phyloP scores from a whole-genome alignment of 139 green algal species.

The Chlamydomonas sp. region DNA sequence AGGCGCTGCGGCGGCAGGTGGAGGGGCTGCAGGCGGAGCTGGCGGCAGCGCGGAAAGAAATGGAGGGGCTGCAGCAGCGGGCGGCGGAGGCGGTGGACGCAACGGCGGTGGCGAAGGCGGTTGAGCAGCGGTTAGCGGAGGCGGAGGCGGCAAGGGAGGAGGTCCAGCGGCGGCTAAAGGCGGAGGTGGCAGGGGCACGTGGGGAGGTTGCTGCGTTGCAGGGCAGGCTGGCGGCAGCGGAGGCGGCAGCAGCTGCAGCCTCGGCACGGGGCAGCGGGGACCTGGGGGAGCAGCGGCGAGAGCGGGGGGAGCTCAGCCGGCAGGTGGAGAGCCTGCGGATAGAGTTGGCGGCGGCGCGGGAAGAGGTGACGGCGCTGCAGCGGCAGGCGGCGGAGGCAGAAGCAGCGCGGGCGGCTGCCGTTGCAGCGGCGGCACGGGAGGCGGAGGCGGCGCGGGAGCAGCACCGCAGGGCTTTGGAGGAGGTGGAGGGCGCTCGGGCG shows the following conservation, averaged over 20 bases:
- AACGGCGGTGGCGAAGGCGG: not conserved
- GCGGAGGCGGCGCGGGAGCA: not conserved
- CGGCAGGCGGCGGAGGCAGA: not conserved
- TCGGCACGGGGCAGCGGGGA: too few relatives aligned
- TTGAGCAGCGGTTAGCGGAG: not conserved
- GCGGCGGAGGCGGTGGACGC: not conserved
- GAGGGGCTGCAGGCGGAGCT: not conserved
- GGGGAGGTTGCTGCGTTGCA: not conserved
- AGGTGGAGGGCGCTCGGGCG: not conserved
- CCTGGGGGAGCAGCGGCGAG: too few relatives aligned
- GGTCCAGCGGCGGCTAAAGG: too few relatives aligned
- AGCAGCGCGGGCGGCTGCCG: too few relatives aligned
- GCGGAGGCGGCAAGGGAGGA: not conserved
- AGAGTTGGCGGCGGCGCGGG: not conserved
- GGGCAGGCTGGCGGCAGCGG: not conserved
- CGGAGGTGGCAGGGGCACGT: not conserved
- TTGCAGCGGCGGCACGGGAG: not conserved
- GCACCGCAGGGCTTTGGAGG: not conserved
- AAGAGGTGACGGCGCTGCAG: not conserved
- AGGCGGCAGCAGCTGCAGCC: too few relatives aligned
- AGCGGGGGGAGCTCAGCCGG: too few relatives aligned
- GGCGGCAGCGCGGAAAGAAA: not conserved
- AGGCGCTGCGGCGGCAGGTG: not conserved
- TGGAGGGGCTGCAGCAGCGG: not conserved
- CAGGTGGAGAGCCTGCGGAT: not conserved